Base-by-base conservation (phyloP, 2,329 filamentous ascomycete species). In the Echinosphaeria canescens region DNA sequence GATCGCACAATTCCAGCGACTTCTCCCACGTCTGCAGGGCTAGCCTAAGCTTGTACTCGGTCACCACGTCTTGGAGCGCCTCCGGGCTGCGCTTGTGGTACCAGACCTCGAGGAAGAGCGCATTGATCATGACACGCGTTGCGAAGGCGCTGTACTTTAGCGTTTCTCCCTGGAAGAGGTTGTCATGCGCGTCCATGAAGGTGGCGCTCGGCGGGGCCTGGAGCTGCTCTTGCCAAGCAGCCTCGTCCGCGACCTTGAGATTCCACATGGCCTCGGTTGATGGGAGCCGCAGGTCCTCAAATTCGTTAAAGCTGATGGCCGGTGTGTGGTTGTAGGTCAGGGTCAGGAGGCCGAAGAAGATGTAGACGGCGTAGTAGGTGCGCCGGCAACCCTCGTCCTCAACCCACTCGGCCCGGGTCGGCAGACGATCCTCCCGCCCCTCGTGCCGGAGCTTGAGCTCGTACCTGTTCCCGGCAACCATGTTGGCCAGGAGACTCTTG, bases 1-100 rank as follows among this genome's bases (percentile, higher is more conserved):
- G 75, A 53, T 95, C 85, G 47, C 84, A 93, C 33, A 90, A 64
- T 30, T 90, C 81, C 13, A 95, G 66, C 22, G 85, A 93, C 53
- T 79, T 90, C 58, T 95, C 82, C 88, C 88, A 98, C n/a, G 85
- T 93, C 54, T 95, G 85, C 28, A 98, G 60, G 27, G 88, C 88
- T 28, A 93, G 68, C 30, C 88, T 72, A 33, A 98, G 74, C 59
- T 93, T 95, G 64, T 92, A 95, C 53, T 95, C 88, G 4, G 85
- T 91, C 24, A 95, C 85, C 22, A 95, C 84, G 44, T 95, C 85
- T 51, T 95, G 88, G 22, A 95, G 60, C 27, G 85, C 84, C 47
- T 95, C 84, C n/a, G 85, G 85, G 48, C 81, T 93, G 43, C 88
- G 79, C 65, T 93, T 93, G 56, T 95, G 81, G 45, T 92, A 91